phyloP scores from a whole-genome alignment of 1,139 yeast genomes.

The Sugiyamaella pinicola region DNA sequence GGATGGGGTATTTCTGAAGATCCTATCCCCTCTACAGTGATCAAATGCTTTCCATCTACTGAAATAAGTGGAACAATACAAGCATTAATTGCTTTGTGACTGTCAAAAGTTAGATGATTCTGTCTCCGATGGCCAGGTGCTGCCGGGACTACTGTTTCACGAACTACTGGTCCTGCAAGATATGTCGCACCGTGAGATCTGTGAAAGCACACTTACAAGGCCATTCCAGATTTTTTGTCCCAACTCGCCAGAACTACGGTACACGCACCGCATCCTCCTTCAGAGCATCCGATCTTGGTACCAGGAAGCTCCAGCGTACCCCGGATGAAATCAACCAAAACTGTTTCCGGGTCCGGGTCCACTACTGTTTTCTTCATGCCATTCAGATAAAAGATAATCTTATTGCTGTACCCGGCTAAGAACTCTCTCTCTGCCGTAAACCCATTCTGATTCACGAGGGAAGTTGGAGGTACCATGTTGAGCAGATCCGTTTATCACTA shows the following conservation, averaged over 20 bases:
- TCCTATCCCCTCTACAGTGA: constrained; percentile 52
- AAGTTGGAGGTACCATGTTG: constrained; percentile 9
- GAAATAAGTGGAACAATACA: constrained; percentile 50
- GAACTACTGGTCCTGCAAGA: no score
- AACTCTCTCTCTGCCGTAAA: not conserved
- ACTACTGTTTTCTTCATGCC: constrained; percentile 43
- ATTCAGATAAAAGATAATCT: constrained; percentile 45
- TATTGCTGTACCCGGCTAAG: constrained; percentile 16
- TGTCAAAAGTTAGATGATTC: not conserved
- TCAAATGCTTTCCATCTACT: constrained; percentile 49
- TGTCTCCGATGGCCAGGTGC: no score
- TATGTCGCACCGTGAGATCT: no score
- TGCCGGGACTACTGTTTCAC: no score
- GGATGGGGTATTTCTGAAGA: constrained; percentile 46
- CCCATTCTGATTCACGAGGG: constrained; percentile 3
- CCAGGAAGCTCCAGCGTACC: constrained; percentile 44
- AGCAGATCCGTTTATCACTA: not conserved
- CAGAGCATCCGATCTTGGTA: constrained; percentile 51
- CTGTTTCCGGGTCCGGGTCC: constrained; percentile 48
- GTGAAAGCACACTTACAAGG: constrained; percentile 33
- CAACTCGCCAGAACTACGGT: constrained; percentile 47
- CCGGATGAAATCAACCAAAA: constrained; percentile 48
- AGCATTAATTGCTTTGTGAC: constrained; percentile 48
- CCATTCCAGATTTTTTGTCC: constrained; percentile 36
- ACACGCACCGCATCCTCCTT: constrained; percentile 54